phyloP scores from a whole-genome alignment of 768 basidiomycete species.

The Jaapia argillacea region DNA sequence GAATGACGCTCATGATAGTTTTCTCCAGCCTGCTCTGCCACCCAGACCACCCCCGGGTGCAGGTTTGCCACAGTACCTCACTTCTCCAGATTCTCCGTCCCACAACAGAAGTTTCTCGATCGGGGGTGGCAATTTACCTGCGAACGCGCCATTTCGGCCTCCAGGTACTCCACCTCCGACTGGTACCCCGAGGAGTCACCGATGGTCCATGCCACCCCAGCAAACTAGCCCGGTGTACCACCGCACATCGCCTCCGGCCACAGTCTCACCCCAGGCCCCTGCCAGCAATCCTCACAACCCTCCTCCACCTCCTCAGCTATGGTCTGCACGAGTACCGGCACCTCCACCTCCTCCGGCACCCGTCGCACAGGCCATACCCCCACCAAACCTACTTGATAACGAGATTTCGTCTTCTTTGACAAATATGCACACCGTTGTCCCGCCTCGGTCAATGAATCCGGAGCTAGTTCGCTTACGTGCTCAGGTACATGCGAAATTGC shows the following conservation, averaged over 20 bases:
- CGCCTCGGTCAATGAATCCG: slow-evolving; percentile 83
- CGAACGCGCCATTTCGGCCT: background rate
- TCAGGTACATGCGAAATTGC: slow-evolving; percentile 66
- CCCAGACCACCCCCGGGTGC: slow-evolving; percentile 10
- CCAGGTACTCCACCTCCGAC: slow-evolving; percentile 1
- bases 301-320: slow-evolving; percentile 2
- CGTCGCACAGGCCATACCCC: slow-evolving; percentile 12
- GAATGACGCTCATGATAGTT: background rate
- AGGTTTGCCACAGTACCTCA: slow-evolving; percentile 7
- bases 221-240: slow-evolving; percentile 4
- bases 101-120: slow-evolving; percentile 12
- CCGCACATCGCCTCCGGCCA: background rate
- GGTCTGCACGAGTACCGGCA: background rate
- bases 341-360: background rate
- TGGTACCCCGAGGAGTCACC: slow-evolving; percentile 1
- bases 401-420: slow-evolving; percentile 27
- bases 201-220: slow-evolving; percentile 6
- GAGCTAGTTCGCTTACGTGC: slow-evolving; percentile 76
- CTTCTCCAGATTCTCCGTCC: no score
- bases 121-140: background rate
- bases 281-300: background rate
- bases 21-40: slow-evolving; percentile 18
- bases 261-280: background rate
- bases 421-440: slow-evolving; percentile 29
- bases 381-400: slow-evolving; percentile 56